Conservation (phyloP, 306 rosid genomes). For the Fagus crenata region DNA sequence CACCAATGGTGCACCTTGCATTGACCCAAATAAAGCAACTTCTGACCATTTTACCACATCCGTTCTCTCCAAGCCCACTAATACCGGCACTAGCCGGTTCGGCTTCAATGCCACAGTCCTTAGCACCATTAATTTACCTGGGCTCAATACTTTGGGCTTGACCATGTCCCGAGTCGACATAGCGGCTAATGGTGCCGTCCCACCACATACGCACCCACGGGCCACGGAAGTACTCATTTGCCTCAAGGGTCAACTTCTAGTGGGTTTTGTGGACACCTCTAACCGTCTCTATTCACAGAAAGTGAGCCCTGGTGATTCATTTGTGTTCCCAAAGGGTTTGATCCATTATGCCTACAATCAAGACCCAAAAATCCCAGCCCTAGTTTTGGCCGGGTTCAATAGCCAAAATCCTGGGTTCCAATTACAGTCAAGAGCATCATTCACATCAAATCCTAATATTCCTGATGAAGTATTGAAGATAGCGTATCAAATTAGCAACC, state of each 20-base stretch:
- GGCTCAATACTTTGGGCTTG: constrained; percentile 76
- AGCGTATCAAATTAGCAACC: constrained; percentile 41
- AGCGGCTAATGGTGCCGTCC: constrained; percentile 29
- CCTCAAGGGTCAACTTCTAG: constrained; percentile 45
- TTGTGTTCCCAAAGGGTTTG: constrained; percentile 65
- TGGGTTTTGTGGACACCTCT: constrained; percentile 60
- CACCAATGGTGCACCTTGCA: constrained; percentile 63
- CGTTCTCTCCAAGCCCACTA: constrained; percentile 44
- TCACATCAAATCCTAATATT: constrained; percentile 46
- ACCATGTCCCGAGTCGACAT: constrained; percentile 55
- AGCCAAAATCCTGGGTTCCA: constrained; percentile 75
- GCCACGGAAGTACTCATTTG: constrained; percentile 58
- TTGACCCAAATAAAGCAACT: constrained; percentile 50
- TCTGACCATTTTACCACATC: constrained; percentile 57
- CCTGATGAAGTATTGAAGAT: constrained; percentile 33
- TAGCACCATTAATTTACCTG: constrained; percentile 51
- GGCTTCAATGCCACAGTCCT: constrained; percentile 55
- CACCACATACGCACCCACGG: constrained; percentile 67
- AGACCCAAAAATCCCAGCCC: constrained; percentile 29
- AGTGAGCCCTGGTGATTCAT: constrained; percentile 55
- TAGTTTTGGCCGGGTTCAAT: constrained; percentile 55
- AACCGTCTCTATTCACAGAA: constrained; percentile 36
- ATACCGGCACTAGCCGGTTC: constrained; percentile 28
- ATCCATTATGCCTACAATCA: constrained; percentile 57
- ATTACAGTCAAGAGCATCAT: constrained; percentile 43